Conservation (phyloP, 139 green algal genomes). For the Micromonas pusilla region DNA sequence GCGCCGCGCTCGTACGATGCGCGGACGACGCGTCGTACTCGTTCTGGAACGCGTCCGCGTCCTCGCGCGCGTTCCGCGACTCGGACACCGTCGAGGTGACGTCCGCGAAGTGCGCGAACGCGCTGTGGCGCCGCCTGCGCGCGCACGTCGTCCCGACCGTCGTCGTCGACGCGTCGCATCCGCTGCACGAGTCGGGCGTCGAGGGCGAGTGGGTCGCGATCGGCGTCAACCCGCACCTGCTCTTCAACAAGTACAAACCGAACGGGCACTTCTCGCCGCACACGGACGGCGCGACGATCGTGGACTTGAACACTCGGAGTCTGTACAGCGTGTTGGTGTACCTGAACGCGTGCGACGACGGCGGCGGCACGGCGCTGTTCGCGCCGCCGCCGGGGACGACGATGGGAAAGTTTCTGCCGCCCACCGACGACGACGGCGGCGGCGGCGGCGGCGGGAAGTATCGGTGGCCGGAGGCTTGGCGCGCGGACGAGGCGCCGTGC, state of each 20-base stretch:
- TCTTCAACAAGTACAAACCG: conserved; percentile 31
- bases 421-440: conserved; percentile 3
- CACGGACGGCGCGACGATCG: conserved; percentile 35
- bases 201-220: conserved; percentile 29
- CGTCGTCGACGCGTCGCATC: conserved; percentile 1
- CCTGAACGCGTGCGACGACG: conserved; percentile 32
- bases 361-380: conserved; percentile 28
- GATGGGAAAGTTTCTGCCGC: conserved; percentile 1
- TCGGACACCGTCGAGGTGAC: conserved; percentile 37
- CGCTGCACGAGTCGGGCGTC: background rate
- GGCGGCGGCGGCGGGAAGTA: background rate
- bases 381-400: background rate
- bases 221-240: conserved; percentile 30
- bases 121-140: conserved; percentile 19
- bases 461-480: conserved; percentile 28
- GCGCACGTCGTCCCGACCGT: background rate
- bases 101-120: conserved; percentile 15
- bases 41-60: conserved; percentile 33
- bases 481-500: background rate
- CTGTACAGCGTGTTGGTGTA: conserved; percentile 39
- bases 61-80: conserved; percentile 20
- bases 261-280: conserved; percentile 38
- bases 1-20: conserved; percentile 15
- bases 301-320: conserved; percentile 32
- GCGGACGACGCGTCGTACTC: conserved; percentile 25